Percentiles rank a stretch among this genome's conserved stretches.
These are phyloP conservation scores for Babesia bovis DNA, from an alignment of 169 alveolate species.

Conservation along the genomic window DNA sequence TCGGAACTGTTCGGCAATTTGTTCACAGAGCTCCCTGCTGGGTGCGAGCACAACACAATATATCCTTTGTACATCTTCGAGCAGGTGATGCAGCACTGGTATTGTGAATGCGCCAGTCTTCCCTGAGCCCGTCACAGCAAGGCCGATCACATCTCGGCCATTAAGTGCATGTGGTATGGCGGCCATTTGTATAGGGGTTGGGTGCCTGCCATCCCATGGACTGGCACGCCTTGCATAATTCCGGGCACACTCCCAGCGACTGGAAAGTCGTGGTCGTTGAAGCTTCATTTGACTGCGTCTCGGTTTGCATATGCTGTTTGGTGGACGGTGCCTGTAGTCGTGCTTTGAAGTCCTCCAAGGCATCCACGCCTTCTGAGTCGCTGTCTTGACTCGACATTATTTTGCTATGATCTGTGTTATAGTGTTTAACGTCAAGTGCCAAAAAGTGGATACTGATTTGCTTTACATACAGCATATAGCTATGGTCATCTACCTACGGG, in stretches of 20 bases:
- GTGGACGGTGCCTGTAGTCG: slow-evolving; percentile 25
- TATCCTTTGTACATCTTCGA: slow-evolving; percentile 85
- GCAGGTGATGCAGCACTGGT: slow-evolving; percentile 93
- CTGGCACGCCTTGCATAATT: slow-evolving; percentile 89
- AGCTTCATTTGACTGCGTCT: not conserved
- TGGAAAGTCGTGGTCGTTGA: slow-evolving; percentile 76
- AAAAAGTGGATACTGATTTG: no score
- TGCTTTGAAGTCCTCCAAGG: slow-evolving; percentile 43
- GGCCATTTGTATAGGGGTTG: slow-evolving; percentile 92
- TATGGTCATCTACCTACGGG: no score
- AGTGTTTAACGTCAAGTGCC: no score
- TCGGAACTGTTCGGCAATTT: slow-evolving; percentile 94
- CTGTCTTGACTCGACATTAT: slow-evolving; percentile 2
- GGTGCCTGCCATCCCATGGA: slow-evolving; percentile 90
- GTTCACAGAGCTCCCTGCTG: slow-evolving; percentile 98
- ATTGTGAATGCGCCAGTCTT: slow-evolving; percentile 93
- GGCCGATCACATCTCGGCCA: slow-evolving; percentile 96
- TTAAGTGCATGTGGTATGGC: slow-evolving; percentile 89
- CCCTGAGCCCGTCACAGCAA: slow-evolving; percentile 97
- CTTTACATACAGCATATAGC: no score
- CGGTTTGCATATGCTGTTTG: not conserved
- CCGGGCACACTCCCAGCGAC: slow-evolving; percentile 92
- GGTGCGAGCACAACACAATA: slow-evolving; percentile 94
- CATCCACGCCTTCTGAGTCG: slow-evolving; percentile 26
- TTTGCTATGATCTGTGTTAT: no score